Evolutionary conservation across 345 rosid genomes (phyloP).

Genomic region (Psidium guajava): DNA sequence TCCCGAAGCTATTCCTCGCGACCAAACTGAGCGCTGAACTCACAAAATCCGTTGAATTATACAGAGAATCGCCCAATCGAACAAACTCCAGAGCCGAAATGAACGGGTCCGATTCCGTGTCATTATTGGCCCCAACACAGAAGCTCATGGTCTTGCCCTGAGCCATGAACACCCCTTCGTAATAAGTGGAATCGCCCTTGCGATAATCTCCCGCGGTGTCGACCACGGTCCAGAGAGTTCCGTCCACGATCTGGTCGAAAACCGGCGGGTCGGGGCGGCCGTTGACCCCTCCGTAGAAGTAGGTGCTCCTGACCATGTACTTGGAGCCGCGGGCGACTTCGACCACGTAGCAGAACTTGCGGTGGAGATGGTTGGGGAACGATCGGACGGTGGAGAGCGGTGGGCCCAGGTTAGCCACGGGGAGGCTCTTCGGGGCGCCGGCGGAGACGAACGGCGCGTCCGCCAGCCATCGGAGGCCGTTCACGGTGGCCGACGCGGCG

Average conservation of each 20-base stretch:
- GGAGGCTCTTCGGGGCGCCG: slow-evolving; percentile 40
- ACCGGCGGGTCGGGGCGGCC: slow-evolving; percentile 55
- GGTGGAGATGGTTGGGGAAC: slow-evolving; percentile 40
- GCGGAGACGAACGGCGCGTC: slow-evolving; percentile 31
- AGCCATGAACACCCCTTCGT: slow-evolving; percentile 75
- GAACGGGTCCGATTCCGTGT: slow-evolving; percentile 79
- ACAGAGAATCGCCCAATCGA: slow-evolving; percentile 39
- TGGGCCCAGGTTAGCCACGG: slow-evolving; percentile 9
- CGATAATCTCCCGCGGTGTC: slow-evolving; percentile 64
- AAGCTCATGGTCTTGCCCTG: slow-evolving; percentile 64
- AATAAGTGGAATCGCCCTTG: slow-evolving; percentile 40
- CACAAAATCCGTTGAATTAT: slow-evolving; percentile 59
- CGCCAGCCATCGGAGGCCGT: slow-evolving; percentile 50
- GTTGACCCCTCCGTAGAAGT: slow-evolving; percentile 79
- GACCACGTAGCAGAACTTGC: slow-evolving; percentile 60
- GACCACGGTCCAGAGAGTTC: slow-evolving; percentile 66
- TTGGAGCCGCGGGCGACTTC: slow-evolving; percentile 41
- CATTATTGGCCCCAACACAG: slow-evolving; percentile 51
- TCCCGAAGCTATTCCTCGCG: slow-evolving; percentile 73
- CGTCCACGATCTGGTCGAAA: slow-evolving; percentile 89
- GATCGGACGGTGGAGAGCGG: slow-evolving; percentile 68
- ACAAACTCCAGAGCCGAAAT: slow-evolving; percentile 80
- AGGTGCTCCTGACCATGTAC: slow-evolving; percentile 64
- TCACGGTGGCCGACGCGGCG: slow-evolving; percentile 12
- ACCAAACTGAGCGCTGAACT: slow-evolving; percentile 39